Percentiles rank a stretch among this genome's conserved stretches.
Conservation (phyloP, 2,329 filamentous ascomycete species). For the Beauveria sp. region DNA sequence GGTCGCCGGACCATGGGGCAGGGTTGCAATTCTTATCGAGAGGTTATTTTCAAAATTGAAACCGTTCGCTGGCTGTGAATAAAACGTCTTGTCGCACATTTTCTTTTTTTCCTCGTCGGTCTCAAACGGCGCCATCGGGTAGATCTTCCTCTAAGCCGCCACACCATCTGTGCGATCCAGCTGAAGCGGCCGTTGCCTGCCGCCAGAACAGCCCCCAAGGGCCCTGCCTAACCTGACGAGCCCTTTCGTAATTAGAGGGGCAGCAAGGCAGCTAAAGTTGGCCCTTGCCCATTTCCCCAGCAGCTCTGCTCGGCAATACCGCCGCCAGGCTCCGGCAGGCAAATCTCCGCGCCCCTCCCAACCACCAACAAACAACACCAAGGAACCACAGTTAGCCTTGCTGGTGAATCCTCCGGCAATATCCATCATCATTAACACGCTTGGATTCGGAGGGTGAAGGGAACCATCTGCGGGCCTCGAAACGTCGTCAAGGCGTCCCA, state of each 20-base stretch:
- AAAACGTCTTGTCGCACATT: not conserved
- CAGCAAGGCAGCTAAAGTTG: no score
- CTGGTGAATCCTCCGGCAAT: not conserved
- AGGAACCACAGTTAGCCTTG: conserved; percentile 3
- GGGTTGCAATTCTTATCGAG: not conserved
- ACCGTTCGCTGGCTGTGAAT: not conserved
- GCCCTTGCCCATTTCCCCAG: not conserved
- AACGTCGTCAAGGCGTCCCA: not conserved
- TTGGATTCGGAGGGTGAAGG: not conserved
- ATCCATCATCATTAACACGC: not conserved
- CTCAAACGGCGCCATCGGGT: not conserved
- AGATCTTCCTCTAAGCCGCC: not conserved
- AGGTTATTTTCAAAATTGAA: not conserved
- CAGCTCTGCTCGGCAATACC: not conserved
- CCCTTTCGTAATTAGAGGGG: no score
- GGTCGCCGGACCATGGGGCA: not conserved
- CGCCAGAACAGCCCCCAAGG: not conserved
- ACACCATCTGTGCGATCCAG: not conserved
- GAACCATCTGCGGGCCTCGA: not conserved
- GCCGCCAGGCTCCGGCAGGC: not conserved
- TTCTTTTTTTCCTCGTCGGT: not conserved
- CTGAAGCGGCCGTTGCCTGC: not conserved
- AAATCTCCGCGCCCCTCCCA: conserved; percentile 3
- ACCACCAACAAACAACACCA: conserved; percentile 2
- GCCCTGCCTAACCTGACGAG: not conserved